Evolutionary conservation across 805 yeast genomes (phyloP), one percentile per base, ranked within the genome.

Genomic region (Lipomyces sp.): DNA sequence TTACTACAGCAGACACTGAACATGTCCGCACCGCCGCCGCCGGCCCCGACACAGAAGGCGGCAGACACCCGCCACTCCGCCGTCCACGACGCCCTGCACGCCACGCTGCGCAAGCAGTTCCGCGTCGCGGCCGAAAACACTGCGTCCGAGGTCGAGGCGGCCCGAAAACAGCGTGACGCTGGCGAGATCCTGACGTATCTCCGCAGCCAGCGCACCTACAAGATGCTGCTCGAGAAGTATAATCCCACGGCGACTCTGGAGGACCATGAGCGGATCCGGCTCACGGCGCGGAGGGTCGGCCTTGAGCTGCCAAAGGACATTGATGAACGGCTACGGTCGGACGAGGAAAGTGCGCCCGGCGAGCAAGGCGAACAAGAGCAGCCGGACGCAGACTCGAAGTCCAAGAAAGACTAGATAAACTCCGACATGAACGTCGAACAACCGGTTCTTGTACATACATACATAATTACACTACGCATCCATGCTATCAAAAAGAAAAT

Each of bases 231-330:
- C 39, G 93, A 85, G 59, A 76, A 95, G 59, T 93, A 91, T 68
- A 87, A 90, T 62, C 91, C 95, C 2, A 93, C 95, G 2, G 73
- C 84, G 54, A 79, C 79, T 23, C 79, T 84, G 80, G 77, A 81
- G 23, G 95, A 86, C 63, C 78, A 77, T 45, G 96, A 91, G 54
- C 81, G 83, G 49, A 82, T 91, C 24, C 74, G 81, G 61, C 79
- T 77, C 64, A 84, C 95, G 1, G 98, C 98, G 5, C 76, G 82
- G 49, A 77, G 82, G 57, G 98, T 91, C n/a, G 98, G 98, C 0
- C 75, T 91, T 46, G 80, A 80, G 46, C 70, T 83, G 13, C 89
- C 88, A 1, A 50, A 57, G 39, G 59, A 60, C 28, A 46, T 60
- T 26, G 47, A 55, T 42, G 45, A 52, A 13, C 47, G 59, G 22